A percentile compares a stretch with the other conserved stretches of the same genome.
These are phyloP conservation scores for Candida caryicola DNA, from an alignment of 805 yeast species.

Conservation along the genomic window DNA sequence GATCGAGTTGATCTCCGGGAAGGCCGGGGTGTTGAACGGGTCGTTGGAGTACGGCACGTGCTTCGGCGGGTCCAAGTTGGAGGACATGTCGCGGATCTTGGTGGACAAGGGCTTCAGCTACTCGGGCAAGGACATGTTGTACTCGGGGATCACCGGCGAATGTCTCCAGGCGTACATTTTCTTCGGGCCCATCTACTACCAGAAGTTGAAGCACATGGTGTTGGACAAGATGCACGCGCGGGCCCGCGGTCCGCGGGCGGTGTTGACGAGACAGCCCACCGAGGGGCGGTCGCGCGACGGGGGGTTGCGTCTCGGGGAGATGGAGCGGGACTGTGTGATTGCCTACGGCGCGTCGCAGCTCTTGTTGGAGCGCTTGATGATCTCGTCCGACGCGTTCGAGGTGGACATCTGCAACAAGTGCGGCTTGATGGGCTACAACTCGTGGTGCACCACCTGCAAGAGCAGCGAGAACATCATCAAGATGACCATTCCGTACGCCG, in stretches of 20 bases:
- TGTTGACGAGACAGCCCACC: constrained; percentile 95
- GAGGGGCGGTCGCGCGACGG: constrained; percentile 99
- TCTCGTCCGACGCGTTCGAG: constrained; percentile 96
- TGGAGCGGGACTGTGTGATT: constrained; percentile 99
- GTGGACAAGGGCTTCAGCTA: constrained; percentile 90
- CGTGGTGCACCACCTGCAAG: constrained; percentile 97
- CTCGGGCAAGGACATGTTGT: constrained; percentile 96
- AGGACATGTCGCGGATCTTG: constrained; percentile 88
- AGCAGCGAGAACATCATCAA: constrained; percentile 80
- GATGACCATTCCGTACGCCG: constrained; percentile 99
- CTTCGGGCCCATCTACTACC: constrained; percentile 98
- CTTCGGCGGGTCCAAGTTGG: constrained; percentile 95
- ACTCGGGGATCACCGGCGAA: constrained; percentile 97
- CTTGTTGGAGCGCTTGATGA: constrained; percentile 89
- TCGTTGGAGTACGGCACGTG: constrained; percentile 93
- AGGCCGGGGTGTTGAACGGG: constrained; percentile 95
- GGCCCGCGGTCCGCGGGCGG: constrained; percentile 99
- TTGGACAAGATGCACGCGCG: constrained; percentile 99
- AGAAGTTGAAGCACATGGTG: constrained; percentile 98
- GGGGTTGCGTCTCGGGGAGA: constrained; percentile 97
- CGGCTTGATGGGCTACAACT: constrained; percentile 95
- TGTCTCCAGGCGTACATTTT: constrained; percentile 95
- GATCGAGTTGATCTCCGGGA: constrained; percentile 94
- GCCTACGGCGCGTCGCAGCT: constrained; percentile 98
- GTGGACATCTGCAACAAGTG: constrained; percentile 92